These are phyloP conservation scores for Eucalyptus regnans DNA, from an alignment of 345 rosid genomes.

Conservation along the genomic window DNA sequence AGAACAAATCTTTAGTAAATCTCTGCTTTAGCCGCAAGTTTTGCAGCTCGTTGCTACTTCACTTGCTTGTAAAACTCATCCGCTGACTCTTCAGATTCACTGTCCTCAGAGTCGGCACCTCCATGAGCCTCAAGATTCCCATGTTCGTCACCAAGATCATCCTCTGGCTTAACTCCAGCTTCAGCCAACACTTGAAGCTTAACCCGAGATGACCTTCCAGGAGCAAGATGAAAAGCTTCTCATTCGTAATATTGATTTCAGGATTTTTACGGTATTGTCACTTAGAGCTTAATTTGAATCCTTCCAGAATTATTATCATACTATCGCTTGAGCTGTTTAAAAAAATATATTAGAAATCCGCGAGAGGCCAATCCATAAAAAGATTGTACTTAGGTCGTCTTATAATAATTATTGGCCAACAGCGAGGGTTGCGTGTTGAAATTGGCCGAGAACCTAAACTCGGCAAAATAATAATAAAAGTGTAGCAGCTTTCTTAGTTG, in stretches of 20 bases:
- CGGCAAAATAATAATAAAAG: too few relatives aligned
- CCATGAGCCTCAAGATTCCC: conserved; percentile 15
- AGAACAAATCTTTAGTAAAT: conserved; percentile 40
- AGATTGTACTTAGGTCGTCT: neutral
- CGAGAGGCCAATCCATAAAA: neutral
- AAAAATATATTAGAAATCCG: neutral
- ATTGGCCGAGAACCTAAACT: too few relatives aligned
- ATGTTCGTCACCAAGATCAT: conserved; percentile 30
- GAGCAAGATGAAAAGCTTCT: neutral
- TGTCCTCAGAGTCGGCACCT: conserved; percentile 17
- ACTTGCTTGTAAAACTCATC: conserved; percentile 65
- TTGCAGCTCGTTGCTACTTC: conserved; percentile 36
- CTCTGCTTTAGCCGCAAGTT: conserved; percentile 62
- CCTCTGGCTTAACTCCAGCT: conserved; percentile 6
- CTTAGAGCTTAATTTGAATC: neutral
- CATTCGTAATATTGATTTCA: neutral
- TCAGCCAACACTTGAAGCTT: conserved; percentile 76
- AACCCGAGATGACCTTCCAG: conserved; percentile 53
- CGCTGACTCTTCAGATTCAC: conserved; percentile 22
- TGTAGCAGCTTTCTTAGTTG: too few relatives aligned
- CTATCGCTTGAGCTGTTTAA: too few relatives aligned
- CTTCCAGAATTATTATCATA: neutral
- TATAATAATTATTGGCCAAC: too few relatives aligned
- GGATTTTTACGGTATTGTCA: neutral
- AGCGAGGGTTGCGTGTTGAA: too few relatives aligned